phyloP scores from a whole-genome alignment of 306 rosid species.

The Psophocarpus tetragonolobus region DNA sequence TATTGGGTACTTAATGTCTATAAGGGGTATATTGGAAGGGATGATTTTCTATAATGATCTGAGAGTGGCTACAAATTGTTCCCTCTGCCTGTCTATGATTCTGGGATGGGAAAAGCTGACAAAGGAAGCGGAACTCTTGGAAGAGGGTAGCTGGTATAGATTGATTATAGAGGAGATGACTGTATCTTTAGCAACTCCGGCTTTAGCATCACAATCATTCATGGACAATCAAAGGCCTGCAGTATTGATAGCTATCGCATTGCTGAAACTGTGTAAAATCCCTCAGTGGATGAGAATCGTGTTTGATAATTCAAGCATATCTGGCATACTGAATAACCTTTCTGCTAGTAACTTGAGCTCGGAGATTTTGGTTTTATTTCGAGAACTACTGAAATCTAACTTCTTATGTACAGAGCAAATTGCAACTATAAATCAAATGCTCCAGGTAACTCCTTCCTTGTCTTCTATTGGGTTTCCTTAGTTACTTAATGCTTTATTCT shows the following conservation, averaged over 20 bases:
- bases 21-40: slow-evolving; percentile 73
- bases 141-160: slow-evolving; percentile 68
- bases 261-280: slow-evolving; percentile 55
- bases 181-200: slow-evolving; percentile 66
- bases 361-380: slow-evolving; percentile 63
- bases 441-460: slow-evolving; percentile 56
- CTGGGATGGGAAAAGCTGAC: slow-evolving; percentile 58
- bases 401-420: slow-evolving; percentile 64
- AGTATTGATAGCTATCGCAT: slow-evolving; percentile 55
- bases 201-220: slow-evolving; percentile 60
- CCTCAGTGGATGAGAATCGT: slow-evolving; percentile 75
- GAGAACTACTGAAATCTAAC: slow-evolving; percentile 57
- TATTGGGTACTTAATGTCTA: slow-evolving; percentile 55
- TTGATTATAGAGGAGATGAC: slow-evolving; percentile 82
- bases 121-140: slow-evolving; percentile 41
- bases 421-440: slow-evolving; percentile 52
- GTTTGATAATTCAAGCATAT: slow-evolving; percentile 66
- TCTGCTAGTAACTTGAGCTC: slow-evolving; percentile 51
- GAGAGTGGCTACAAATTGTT: slow-evolving; percentile 76
- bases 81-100: slow-evolving; percentile 67
- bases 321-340: slow-evolving; percentile 66
- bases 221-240: slow-evolving; percentile 58
- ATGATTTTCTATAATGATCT: slow-evolving; percentile 60
- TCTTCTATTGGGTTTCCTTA: background rate
- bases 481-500: background rate